These are phyloP conservation scores for Yamadazyma oceani DNA, from an alignment of 1,139 yeast genomes.

Conservation along the genomic window DNA sequence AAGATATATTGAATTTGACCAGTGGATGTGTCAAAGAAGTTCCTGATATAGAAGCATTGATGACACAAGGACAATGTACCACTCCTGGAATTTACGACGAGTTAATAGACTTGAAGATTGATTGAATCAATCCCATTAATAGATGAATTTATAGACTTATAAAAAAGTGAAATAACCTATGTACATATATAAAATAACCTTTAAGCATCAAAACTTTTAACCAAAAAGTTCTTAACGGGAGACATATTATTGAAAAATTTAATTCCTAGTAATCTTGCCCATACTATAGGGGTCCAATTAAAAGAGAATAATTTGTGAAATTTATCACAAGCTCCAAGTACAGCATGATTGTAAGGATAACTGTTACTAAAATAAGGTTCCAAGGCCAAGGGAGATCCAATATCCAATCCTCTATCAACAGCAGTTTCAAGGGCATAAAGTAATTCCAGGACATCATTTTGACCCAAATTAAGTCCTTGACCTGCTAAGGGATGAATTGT, in stretches of 20 bases:
- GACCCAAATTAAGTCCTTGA: slow-evolving; percentile 99
- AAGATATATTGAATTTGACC: slow-evolving; percentile 62
- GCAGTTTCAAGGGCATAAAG: slow-evolving; percentile 72
- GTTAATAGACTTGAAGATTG: slow-evolving; percentile 40
- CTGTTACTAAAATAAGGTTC: slow-evolving; percentile 85
- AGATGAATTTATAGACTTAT: neutral
- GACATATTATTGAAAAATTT: slow-evolving; percentile 62
- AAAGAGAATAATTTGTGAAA: slow-evolving; percentile 84
- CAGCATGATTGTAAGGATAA: slow-evolving; percentile 74
- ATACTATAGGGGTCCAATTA: slow-evolving; percentile 71
- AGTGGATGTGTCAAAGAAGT: slow-evolving; percentile 85
- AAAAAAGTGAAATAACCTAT: too few species aligned
- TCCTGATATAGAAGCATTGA: slow-evolving; percentile 69
- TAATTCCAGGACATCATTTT: slow-evolving; percentile 78
- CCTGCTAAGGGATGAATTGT: slow-evolving; percentile 98
- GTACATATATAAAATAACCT: neutral
- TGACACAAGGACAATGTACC: slow-evolving; percentile 51
- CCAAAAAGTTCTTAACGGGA: slow-evolving; percentile 56
- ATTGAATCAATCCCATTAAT: slow-evolving; percentile 13
- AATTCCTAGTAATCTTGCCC: slow-evolving; percentile 74
- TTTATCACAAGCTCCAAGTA: slow-evolving; percentile 89
- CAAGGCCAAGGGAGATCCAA: slow-evolving; percentile 78
- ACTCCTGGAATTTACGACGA: slow-evolving; percentile 52
- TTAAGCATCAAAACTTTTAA: slow-evolving; percentile 20
- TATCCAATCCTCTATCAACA: slow-evolving; percentile 75